These are phyloP conservation scores for Coniosporium tulheliwenetii DNA, from an alignment of 2,329 filamentous ascomycete genomes.

Conservation along the genomic window DNA sequence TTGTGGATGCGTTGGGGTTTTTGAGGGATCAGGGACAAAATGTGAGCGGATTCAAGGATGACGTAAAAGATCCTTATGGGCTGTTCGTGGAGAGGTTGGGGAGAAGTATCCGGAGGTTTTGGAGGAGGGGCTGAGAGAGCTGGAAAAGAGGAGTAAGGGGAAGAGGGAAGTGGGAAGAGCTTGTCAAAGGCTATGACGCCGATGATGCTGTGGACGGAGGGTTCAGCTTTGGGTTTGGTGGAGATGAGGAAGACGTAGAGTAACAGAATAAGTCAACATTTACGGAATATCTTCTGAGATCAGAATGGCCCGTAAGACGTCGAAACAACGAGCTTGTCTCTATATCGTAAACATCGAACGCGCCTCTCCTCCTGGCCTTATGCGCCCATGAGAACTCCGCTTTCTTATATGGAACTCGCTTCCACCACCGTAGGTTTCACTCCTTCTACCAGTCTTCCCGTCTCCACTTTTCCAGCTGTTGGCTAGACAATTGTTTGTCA, in stretches of 20 bases:
- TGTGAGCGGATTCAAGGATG: constrained; percentile 68
- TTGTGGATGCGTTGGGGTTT: constrained; percentile 64
- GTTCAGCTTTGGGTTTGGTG: constrained; percentile 49
- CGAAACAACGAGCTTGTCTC: no score
- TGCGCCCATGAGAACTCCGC: no score
- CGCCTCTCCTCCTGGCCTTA: no score
- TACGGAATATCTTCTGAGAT: no score
- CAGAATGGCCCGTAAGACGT: no score
- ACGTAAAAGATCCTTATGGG: constrained; percentile 55
- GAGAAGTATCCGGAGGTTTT: constrained; percentile 51
- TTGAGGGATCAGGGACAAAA: constrained; percentile 69
- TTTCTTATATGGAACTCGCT: no score
- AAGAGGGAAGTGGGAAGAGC: constrained; percentile 79
- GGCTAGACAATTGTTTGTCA: no score
- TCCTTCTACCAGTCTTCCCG: no score
- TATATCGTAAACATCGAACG: no score
- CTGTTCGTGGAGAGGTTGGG: constrained; percentile 57
- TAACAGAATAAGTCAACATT: no score
- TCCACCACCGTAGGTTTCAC: no score
- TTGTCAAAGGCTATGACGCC: constrained; percentile 42
- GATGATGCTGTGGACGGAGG: constrained; percentile 23
- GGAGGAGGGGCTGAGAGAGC: constrained; percentile 44
- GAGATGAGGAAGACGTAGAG: constrained; percentile 26
- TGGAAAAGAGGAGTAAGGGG: constrained; percentile 45
- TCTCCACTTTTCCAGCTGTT: no score